Evolutionary conservation across 495 filamentous ascomycete genomes (phyloP), one percentile per base, ranked within the genome.

Genomic region (Aspergillus wentii): DNA sequence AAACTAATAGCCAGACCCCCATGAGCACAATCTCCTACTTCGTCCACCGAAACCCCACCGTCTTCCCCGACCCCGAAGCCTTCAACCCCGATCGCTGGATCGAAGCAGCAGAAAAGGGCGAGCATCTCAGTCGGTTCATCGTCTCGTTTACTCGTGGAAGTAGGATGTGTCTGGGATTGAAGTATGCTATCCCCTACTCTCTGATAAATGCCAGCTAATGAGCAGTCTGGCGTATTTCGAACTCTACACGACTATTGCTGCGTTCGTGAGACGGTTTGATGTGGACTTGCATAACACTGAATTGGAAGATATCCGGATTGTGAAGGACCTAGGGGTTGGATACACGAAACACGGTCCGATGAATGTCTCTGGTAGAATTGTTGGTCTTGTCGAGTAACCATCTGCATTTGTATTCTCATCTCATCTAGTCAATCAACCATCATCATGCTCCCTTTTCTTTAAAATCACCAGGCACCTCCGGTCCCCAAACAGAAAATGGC

Each of bases 31-130:
- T 66, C 6, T 54, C 61, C 8, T 66, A 63, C 44, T 62, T 70
- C 38, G 56, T 72, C 7, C 72, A 76, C 43, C 61, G 57, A 34
- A 54, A 76, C 41, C 43, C 68, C 19, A 50, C 44, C 3, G 35
- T 76, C 8, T 79, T 75, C 41, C 69, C 72, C 0, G 45, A 71
- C 1, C 62, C 72, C 1, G 44, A 66, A 3, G 49, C 41, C 9
- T 77, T 73, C 44, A 39, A 57, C 10, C 76, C 77, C 0, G 63
- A 72, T 14, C 63, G 76, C 16, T 81, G 72, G 71, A 48, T 75
- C 16, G 41, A 48, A 6, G 51, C 56, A 4, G 32, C 36, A 8
- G 46, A 49, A 8, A 30, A 43, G 11, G 40, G 48, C 6, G 35
- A 54, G 22, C 30, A 49, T 18, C 43, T 74, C 17, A 35, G 44